Percentiles rank a stretch among this genome's conserved stretches.
Conservation (phyloP, 2,329 filamentous ascomycete genomes). For the Ramichloridium luteum region DNA sequence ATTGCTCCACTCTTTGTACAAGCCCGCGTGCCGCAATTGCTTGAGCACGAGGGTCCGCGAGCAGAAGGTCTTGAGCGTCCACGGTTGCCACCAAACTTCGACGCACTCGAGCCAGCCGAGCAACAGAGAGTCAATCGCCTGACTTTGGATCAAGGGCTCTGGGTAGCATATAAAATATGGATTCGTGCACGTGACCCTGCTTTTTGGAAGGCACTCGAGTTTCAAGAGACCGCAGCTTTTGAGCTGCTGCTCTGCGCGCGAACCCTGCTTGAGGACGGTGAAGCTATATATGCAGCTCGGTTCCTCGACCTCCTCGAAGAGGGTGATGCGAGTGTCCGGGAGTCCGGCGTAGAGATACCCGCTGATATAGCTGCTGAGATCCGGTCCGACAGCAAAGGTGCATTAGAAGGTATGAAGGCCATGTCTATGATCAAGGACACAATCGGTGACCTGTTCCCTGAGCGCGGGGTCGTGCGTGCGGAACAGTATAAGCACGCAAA, state of each 20-base stretch:
- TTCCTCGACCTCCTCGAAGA: background rate
- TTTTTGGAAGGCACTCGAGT: constrained; percentile 23
- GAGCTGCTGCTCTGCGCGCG: background rate
- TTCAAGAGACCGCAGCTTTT: constrained; percentile 19
- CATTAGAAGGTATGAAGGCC: constrained; percentile 2
- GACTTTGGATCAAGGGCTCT: constrained; percentile 22
- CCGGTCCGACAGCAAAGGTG: constrained; percentile 1
- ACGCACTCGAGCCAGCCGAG: constrained; percentile 14
- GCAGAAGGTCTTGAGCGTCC: constrained; percentile 21
- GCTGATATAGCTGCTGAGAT: background rate
- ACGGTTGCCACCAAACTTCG: constrained; percentile 14
- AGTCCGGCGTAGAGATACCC: constrained; percentile 1
- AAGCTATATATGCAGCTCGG: constrained; percentile 2
- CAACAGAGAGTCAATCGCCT: constrained; percentile 15
- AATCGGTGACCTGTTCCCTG: constrained; percentile 6
- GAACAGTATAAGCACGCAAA: constrained; percentile 7
- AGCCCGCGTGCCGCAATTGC: constrained; percentile 23
- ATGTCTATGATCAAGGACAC: constrained; percentile 6
- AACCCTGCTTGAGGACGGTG: constrained; percentile 11
- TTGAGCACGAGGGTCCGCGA: constrained; percentile 25
- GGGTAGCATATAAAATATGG: constrained; percentile 20
- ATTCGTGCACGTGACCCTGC: constrained; percentile 15
- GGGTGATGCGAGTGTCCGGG: constrained; percentile 2
- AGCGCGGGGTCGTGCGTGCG: constrained; percentile 1
- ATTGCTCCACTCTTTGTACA: constrained; percentile 28